Percentiles rank a stretch among this genome's conserved stretches.
These are phyloP conservation scores for Ophiosphaerella herpotricha DNA, from an alignment of 2,329 filamentous ascomycete genomes.

Conservation along the genomic window DNA sequence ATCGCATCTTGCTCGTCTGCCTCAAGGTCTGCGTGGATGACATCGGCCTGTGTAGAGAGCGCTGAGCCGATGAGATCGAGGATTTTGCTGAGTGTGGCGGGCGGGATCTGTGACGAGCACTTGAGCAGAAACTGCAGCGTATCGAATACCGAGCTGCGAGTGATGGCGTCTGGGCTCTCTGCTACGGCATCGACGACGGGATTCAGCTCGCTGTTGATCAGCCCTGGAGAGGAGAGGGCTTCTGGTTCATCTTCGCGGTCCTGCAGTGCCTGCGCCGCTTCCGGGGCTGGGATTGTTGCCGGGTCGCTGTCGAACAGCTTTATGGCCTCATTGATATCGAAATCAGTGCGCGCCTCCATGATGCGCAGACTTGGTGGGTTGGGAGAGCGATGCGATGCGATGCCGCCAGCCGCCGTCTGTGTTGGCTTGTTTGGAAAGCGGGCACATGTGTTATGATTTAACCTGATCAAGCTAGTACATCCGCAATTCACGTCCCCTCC, in stretches of 20 bases:
- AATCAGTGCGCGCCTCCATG: constrained; percentile 71
- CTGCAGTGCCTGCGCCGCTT: constrained; percentile 79
- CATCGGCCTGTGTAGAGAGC: constrained; percentile 81
- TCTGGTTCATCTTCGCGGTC: constrained; percentile 95
- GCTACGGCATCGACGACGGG: constrained; percentile 91
- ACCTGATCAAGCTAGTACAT: constrained; percentile 17
- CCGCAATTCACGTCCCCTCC: constrained; percentile 7
- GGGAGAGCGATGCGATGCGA: constrained; percentile 14
- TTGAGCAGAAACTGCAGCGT: constrained; percentile 95
- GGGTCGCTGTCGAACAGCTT: constrained; percentile 98
- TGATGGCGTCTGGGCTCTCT: constrained; percentile 87
- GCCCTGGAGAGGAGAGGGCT: constrained; percentile 69
- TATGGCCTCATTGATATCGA: constrained; percentile 95
- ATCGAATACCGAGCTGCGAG: constrained; percentile 79
- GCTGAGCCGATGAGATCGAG: constrained; percentile 89
- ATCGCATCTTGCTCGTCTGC: constrained; percentile 81
- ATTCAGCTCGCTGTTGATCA: constrained; percentile 86
- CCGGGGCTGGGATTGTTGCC: constrained; percentile 76
- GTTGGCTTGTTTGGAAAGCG: constrained; percentile 12
- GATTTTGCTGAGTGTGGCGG: constrained; percentile 85
- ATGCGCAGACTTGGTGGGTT: constrained; percentile 49
- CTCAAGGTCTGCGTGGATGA: constrained; percentile 83
- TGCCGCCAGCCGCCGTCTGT: constrained; percentile 21
- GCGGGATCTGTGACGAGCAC: constrained; percentile 81
- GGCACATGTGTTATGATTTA: constrained; percentile 20